Evolutionary conservation across 805 yeast species (phyloP).

Genomic region (Metschnikowia corniflorae): DNA sequence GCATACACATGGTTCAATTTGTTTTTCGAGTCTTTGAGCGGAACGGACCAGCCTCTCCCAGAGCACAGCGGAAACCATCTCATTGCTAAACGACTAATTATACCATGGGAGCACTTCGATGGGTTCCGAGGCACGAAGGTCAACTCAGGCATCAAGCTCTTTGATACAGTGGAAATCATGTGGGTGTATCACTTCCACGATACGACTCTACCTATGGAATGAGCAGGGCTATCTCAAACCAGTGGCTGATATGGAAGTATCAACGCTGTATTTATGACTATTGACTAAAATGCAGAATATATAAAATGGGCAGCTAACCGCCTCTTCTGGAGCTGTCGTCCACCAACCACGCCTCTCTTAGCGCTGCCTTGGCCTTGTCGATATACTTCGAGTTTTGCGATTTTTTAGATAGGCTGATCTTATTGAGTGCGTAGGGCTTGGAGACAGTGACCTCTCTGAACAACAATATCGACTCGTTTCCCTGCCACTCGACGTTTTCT

Average conservation of each 20-base stretch:
- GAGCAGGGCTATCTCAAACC: neutral
- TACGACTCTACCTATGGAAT: neutral
- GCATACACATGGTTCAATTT: slow-evolving; percentile 32
- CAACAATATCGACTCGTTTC: slow-evolving; percentile 40
- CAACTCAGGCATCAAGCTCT: slow-evolving; percentile 47
- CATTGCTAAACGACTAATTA: slow-evolving; percentile 2
- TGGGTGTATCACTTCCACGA: slow-evolving; percentile 24
- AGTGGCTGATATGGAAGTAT: neutral
- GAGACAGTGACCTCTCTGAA: slow-evolving; percentile 34
- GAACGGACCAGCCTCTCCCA: slow-evolving; percentile 8
- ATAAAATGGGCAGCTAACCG: too few species aligned
- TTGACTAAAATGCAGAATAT: neutral
- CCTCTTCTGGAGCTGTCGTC: slow-evolving; percentile 26
- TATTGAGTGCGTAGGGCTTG: slow-evolving; percentile 35
- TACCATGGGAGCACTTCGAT: slow-evolving; percentile 48
- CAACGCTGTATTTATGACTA: neutral
- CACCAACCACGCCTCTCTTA: slow-evolving; percentile 29
- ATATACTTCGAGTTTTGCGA: slow-evolving; percentile 19
- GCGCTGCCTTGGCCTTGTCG: slow-evolving; percentile 22
- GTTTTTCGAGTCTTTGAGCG: slow-evolving; percentile 22
- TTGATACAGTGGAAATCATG: slow-evolving; percentile 46
- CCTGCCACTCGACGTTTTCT: slow-evolving; percentile 37
- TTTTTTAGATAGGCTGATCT: slow-evolving; percentile 25
- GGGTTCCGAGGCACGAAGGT: slow-evolving; percentile 62
- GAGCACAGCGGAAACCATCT: slow-evolving; percentile 2